phyloP scores from a whole-genome alignment of 805 yeast genomes.

The Schizosaccharomyces pombe region DNA sequence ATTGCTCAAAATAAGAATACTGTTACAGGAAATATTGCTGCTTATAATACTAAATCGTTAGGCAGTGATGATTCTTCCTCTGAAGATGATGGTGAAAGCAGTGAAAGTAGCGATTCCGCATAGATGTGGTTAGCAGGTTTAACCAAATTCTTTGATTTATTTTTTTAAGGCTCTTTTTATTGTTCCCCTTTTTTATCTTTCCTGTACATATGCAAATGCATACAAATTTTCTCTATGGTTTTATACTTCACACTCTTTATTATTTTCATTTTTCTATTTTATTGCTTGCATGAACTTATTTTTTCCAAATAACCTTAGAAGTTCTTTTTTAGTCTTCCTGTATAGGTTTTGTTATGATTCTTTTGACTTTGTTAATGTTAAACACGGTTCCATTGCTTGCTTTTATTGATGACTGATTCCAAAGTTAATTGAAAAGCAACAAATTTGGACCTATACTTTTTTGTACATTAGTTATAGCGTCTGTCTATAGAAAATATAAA shows the following conservation, averaged over 20 bases:
- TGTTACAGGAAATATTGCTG: background rate
- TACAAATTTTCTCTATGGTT: background rate
- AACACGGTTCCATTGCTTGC: too few species aligned
- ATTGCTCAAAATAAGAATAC: background rate
- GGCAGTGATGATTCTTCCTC: constrained; percentile 9
- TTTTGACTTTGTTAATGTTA: too few species aligned
- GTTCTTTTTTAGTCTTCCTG: background rate
- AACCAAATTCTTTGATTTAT: background rate
- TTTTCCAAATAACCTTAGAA: background rate
- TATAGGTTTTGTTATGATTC: background rate
- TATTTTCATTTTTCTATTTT: background rate
- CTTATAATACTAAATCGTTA: constrained; percentile 19
- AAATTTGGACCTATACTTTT: too few species aligned
- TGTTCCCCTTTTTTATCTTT: background rate
- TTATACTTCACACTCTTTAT: constrained; percentile 3
- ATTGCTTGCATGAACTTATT: background rate
- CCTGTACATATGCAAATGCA: background rate
- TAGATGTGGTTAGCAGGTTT: background rate
- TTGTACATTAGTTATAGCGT: too few species aligned
- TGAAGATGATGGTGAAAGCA: constrained; percentile 10
- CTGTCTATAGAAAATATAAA: too few species aligned
- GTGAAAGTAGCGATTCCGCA: constrained; percentile 4
- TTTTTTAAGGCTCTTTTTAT: background rate
- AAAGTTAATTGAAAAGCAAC: too few species aligned
- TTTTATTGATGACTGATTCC: too few species aligned